Percentiles rank a stretch among this genome's conserved stretches.
Conservation (phyloP, 768 basidiomycete species). For the Scleroderma bovista region DNA sequence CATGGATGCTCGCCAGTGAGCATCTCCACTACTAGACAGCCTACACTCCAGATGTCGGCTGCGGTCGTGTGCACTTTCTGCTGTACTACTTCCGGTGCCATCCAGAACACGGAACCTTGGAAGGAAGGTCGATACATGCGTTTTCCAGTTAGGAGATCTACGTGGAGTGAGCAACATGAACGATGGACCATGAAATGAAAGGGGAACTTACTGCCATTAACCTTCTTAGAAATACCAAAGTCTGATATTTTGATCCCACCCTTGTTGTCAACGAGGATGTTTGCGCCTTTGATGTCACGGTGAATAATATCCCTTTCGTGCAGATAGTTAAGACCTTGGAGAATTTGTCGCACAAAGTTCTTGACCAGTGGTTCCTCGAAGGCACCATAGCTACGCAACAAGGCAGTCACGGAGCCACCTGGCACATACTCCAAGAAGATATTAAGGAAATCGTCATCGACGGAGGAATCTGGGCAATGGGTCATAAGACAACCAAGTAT, state of each 20-base stretch:
- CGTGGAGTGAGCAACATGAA: slow-evolving; percentile 17
- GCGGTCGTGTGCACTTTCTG: slow-evolving; percentile 89
- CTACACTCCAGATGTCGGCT: slow-evolving; percentile 96
- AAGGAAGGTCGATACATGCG: slow-evolving; percentile 85
- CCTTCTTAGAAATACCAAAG: slow-evolving; percentile 96
- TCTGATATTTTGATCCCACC: slow-evolving; percentile 97
- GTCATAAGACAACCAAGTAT: neutral
- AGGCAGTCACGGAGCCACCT: slow-evolving; percentile 87
- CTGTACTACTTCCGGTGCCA: slow-evolving; percentile 98
- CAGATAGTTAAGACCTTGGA: slow-evolving; percentile 83
- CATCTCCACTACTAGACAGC: slow-evolving; percentile 95
- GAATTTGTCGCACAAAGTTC: slow-evolving; percentile 89
- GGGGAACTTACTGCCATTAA: slow-evolving; percentile 79
- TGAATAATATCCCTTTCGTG: slow-evolving; percentile 94
- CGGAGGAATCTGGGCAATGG: slow-evolving; percentile 72
- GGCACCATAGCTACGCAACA: slow-evolving; percentile 86
- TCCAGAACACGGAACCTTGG: slow-evolving; percentile 99
- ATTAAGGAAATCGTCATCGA: slow-evolving; percentile 86
- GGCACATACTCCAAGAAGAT: slow-evolving; percentile 98
- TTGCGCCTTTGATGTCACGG: slow-evolving; percentile 98
- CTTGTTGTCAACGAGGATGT: slow-evolving; percentile 97
- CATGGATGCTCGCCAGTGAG: slow-evolving; percentile 93
- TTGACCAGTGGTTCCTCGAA: slow-evolving; percentile 91
- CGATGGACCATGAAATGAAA: neutral
- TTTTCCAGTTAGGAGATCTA: slow-evolving; percentile 49